Conservation (phyloP, 2,329 filamentous ascomycete species). For the Ophiobolus disseminans region DNA sequence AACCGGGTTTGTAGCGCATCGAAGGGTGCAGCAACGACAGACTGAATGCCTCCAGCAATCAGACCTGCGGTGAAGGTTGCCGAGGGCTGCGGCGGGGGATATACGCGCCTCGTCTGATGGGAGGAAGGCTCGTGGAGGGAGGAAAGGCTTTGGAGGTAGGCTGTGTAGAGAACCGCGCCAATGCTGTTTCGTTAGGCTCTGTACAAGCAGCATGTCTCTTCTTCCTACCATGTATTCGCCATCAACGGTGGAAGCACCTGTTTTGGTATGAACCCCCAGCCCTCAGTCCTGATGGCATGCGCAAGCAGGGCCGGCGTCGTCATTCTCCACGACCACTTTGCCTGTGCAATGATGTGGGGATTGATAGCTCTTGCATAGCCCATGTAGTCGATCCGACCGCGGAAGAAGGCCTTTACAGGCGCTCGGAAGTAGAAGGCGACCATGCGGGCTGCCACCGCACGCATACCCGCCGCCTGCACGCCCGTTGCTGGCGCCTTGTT, state of each 20-base stretch:
- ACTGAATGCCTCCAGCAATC: slow-evolving; percentile 72
- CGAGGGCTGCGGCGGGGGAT: slow-evolving; percentile 69
- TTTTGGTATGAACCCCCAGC: slow-evolving; percentile 76
- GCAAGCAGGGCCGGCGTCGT: slow-evolving; percentile 74
- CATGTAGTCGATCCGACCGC: slow-evolving; percentile 84
- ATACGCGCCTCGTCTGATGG: slow-evolving; percentile 67
- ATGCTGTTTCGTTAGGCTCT: slow-evolving; percentile 55
- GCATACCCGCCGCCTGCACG: slow-evolving; percentile 83
- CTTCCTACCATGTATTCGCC: slow-evolving; percentile 69
- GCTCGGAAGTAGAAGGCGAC: slow-evolving; percentile 91
- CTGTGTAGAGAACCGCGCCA: slow-evolving; percentile 76
- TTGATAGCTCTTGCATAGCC: slow-evolving; percentile 70
- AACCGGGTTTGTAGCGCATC: slow-evolving; percentile 79
- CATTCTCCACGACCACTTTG: slow-evolving; percentile 66
- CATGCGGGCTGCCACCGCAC: slow-evolving; percentile 81
- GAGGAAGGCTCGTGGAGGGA: slow-evolving; percentile 70
- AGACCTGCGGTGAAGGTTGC: slow-evolving; percentile 75
- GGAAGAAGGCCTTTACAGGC: slow-evolving; percentile 91
- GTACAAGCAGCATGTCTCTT: not conserved
- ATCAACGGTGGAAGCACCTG: slow-evolving; percentile 78
- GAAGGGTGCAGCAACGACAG: slow-evolving; percentile 73
- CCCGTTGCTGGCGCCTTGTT: slow-evolving; percentile 69
- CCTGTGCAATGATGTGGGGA: slow-evolving; percentile 58
- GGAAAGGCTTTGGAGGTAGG: slow-evolving; percentile 74
- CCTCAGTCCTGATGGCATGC: slow-evolving; percentile 71